Conservation (phyloP, 2,329 filamentous ascomycete species). For the Capronia americana region DNA sequence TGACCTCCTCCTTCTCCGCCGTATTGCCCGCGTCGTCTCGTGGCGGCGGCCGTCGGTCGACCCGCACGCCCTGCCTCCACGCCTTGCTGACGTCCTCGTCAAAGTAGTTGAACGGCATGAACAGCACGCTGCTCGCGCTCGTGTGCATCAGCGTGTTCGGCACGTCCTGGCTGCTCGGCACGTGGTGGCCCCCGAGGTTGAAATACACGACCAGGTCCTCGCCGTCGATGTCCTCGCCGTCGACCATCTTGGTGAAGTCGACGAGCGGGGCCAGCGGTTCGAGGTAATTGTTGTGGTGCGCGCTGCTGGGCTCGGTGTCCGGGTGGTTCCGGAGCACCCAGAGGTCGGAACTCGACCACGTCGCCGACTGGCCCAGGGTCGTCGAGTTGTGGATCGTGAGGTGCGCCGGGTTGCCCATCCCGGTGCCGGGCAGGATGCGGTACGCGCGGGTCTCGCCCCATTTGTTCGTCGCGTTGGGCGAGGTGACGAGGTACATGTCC, state of each 20-base stretch:
- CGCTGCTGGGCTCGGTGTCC: constrained; percentile 28
- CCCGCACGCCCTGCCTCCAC: constrained; percentile 25
- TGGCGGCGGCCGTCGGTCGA: constrained; percentile 20
- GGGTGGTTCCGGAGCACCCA: constrained; percentile 32
- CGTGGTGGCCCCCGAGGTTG: constrained; percentile 61
- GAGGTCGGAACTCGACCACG: constrained; percentile 32
- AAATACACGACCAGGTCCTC: constrained; percentile 56
- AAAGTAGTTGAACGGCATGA: constrained; percentile 37
- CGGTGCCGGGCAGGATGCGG: constrained; percentile 48
- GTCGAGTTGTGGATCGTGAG: constrained; percentile 37
- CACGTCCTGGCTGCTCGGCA: constrained; percentile 52
- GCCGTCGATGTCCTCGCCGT: constrained; percentile 25
- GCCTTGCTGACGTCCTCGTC: constrained; percentile 28
- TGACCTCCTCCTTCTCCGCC: constrained; percentile 24
- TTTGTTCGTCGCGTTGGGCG: constrained; percentile 46
- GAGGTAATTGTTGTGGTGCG: constrained; percentile 31
- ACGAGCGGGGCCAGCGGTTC: constrained; percentile 26
- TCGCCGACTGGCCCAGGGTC: constrained; percentile 28
- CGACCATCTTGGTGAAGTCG: constrained; percentile 31
- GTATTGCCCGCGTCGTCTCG: too few relatives aligned
- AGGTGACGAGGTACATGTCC: constrained; percentile 49
- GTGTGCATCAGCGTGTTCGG: constrained; percentile 44
- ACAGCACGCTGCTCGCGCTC: constrained; percentile 33
- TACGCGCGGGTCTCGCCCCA: constrained; percentile 52
- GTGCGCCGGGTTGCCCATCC: constrained; percentile 41